phyloP scores from a whole-genome alignment of 345 rosid species.

The Cardamine occulta region DNA sequence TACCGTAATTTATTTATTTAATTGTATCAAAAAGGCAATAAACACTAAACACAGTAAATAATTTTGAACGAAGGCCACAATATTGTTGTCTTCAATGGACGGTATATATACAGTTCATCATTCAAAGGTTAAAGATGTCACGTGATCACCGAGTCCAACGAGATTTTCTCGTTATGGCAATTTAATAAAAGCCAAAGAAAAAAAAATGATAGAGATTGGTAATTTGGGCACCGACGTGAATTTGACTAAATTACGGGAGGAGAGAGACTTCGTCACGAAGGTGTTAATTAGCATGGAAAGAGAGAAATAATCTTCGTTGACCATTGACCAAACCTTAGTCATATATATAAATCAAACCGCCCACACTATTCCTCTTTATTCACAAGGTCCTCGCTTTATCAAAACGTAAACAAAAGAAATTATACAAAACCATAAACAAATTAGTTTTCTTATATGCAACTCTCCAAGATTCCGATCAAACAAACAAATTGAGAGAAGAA shows the following conservation, averaged over 20 bases:
- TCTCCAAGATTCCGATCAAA: conserved; percentile 34
- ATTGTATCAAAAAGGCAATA: not conserved
- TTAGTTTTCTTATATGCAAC: conserved; percentile 29
- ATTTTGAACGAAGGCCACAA: not conserved
- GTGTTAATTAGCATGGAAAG: conserved; percentile 40
- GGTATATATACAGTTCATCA: not conserved
- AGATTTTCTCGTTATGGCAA: conserved; percentile 29
- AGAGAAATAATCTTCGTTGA: conserved; percentile 43
- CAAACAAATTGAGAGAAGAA: conserved; percentile 30
- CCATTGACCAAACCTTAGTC: conserved; percentile 43
- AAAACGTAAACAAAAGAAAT: conserved; percentile 41
- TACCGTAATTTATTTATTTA: too few species aligned
- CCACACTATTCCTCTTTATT: conserved; percentile 30
- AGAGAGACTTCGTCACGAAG: conserved; percentile 44
- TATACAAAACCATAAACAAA: not conserved
- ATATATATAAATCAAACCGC: conserved; percentile 39
- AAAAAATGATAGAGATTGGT: not conserved
- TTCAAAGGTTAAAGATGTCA: conserved; percentile 17
- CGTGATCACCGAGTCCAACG: conserved; percentile 33
- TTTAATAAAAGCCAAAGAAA: conserved; percentile 14
- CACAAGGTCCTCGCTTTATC: conserved; percentile 42
- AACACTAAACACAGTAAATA: not conserved
- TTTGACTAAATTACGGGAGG: conserved; percentile 38
- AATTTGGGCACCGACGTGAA: conserved; percentile 45
- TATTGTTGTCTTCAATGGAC: conserved; percentile 17